phyloP scores from a whole-genome alignment of 306 rosid genomes.

The Albizia julibrissin region DNA sequence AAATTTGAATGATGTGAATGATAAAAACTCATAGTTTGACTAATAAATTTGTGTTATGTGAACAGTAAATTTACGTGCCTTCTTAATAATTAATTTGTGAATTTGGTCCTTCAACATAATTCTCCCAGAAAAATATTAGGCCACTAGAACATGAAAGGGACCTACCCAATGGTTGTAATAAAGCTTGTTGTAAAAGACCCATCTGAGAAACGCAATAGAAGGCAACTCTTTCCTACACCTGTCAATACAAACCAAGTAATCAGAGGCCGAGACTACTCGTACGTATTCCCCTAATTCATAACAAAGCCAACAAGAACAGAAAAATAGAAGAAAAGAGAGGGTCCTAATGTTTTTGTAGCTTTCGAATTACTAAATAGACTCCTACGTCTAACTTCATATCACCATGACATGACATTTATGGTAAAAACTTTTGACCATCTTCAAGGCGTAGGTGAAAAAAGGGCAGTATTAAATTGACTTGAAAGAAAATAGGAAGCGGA shows the following conservation, averaged over 20 bases:
- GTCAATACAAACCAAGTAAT: constrained; percentile 34
- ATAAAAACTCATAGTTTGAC: neutral
- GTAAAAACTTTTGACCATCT: neutral
- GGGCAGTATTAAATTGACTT: neutral
- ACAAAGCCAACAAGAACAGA: neutral
- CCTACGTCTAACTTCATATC: neutral
- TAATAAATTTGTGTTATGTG: neutral
- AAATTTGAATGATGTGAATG: neutral
- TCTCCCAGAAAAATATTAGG: neutral
- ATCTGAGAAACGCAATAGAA: constrained; percentile 84
- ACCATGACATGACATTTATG: neutral
- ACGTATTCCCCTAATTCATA: neutral
- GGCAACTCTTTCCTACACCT: constrained; percentile 93
- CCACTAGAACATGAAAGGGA: neutral
- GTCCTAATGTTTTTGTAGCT: constrained; percentile 5
- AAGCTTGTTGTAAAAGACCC: constrained; percentile 88
- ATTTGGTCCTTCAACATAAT: neutral
- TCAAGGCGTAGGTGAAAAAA: neutral
- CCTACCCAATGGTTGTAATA: constrained; percentile 87
- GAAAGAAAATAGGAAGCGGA: neutral
- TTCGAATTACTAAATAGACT: neutral
- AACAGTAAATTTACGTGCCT: too few species aligned
- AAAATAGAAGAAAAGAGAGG: neutral
- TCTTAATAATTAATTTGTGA: neutral
- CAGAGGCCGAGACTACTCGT: constrained; percentile 14